Base-by-base conservation (phyloP, 371 early-diverging fungal species). In the Entomophthora muscae region DNA sequence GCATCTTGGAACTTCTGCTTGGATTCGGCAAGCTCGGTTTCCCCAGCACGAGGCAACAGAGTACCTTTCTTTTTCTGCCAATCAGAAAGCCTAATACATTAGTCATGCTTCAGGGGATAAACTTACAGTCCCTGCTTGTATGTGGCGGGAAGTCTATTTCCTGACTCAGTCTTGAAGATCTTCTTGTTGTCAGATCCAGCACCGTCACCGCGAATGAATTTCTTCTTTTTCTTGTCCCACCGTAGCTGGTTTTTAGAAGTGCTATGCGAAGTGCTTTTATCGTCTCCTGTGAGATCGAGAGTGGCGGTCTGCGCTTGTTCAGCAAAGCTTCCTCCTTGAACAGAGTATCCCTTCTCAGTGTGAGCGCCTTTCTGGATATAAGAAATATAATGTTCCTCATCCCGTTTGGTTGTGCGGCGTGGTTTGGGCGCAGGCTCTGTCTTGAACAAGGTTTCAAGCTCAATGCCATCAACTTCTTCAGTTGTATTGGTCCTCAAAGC, bases 101-200 rank as follows among this genome's bases (percentile, higher is more conserved):
- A 53, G 27, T 24, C 12, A 55, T n/a, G n/a, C n/a, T n/a, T 55
- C 28, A 26, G 31, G n/a, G 17, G 12, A 31, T 33, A 32, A 53
- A 63, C 67, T 53, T 73, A 88, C 69, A 83, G 75, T 32, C 90
- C 90, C 10, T 86, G 78, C 70, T 92, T 92, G 78, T 83, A 95
- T 5, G 85, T 78, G 0, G 96, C 98, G 1, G 90, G 88, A 27
- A 98, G 80, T 70, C 86, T 74, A 21, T 87, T 83, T 53, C 98
- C 98, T 61, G 82, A 84, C 66, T 96, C 98, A 2, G 91, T 89
- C 59, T 81, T 83, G 64, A 98, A 90, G 68, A 90, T 68, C 78
- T 96, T 98, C 72, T 90, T 90, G 78, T 96, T 96, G 68, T 96
- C 95, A 0, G 88, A 70, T n/a, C 96, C 98, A 66, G 93, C 79